Conservation (phyloP, 306 rosid species). For the Quercus glauca region DNA sequence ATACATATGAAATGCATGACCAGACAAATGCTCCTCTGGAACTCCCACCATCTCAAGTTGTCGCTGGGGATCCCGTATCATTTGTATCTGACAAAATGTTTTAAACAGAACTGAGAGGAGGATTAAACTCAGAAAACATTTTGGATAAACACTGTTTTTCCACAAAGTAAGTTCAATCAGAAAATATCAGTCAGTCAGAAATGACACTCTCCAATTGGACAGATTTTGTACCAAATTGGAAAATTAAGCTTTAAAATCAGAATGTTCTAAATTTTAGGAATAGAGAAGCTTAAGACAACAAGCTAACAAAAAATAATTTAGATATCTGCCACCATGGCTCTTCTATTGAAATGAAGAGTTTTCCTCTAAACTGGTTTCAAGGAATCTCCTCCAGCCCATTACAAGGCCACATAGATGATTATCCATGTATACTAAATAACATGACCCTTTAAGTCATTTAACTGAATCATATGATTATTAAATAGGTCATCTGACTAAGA, state of each 20-base stretch:
- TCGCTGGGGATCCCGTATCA: slow-evolving; percentile 77
- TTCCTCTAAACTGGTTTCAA: too few species aligned
- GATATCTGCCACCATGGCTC: not conserved
- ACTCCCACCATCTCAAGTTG: slow-evolving; percentile 88
- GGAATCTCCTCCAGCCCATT: too few species aligned
- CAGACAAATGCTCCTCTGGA: slow-evolving; percentile 81
- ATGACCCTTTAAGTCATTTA: too few species aligned
- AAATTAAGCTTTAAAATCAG: not conserved
- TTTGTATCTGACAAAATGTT: slow-evolving; percentile 52
- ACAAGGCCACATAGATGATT: too few species aligned
- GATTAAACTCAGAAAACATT: not conserved
- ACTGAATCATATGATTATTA: too few species aligned
- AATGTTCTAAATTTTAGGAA: not conserved
- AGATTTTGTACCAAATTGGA: not conserved
- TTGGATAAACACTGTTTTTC: not conserved
- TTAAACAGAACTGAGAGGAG: slow-evolving; percentile 10
- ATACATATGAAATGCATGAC: slow-evolving; percentile 92
- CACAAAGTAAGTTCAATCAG: not conserved
- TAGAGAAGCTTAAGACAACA: not conserved
- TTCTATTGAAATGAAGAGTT: not conserved
- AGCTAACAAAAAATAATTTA: not conserved
- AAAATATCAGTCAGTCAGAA: not conserved
- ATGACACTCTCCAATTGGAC: not conserved
- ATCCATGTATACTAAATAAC: too few species aligned
- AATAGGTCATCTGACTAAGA: too few species aligned